Base-by-base conservation (phyloP, 2,329 filamentous ascomycete species). In the Cordyceps pruinosa region DNA sequence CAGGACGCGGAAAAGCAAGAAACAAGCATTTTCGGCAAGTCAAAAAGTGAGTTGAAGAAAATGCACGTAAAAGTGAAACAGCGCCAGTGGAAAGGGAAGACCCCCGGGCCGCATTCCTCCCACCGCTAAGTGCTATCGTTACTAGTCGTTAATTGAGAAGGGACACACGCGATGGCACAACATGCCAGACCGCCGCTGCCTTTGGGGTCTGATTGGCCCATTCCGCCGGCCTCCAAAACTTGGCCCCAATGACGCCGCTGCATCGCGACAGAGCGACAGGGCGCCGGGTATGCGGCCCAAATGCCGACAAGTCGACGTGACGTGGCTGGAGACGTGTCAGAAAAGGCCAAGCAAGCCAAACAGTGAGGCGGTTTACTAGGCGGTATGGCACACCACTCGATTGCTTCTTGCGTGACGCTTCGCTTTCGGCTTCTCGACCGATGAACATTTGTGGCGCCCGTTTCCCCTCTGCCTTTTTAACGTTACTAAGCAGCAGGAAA, bases 21-120 rank as follows among this genome's bases (percentile, higher is more conserved):
- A 32, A 55, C 52, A 55, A 23, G 42, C 52, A 54, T 46, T 28
- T 45, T n/a, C 51, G 39, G 51, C 28, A 37, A 28, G 39, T 45
- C 8, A 12, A 52, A 26, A 21, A 32, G 21, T 21, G 5, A 50
- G 4, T n/a, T 32, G 12, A 6, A 6, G 30, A 32, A 6, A 32
- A 21, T 41, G 19, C 37, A 21, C 21, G 19, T 4, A 41, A 53
- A 47, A 55, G 41, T 23, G 37, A 55, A 47, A 45, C n/a, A 52
- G 9, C 9, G 52, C n/a, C 44, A 28, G 12, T 44, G 52, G 44
- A 28, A 45, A 6, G 39, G 15, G 7, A 34, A 47, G 28, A 32
- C 19, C 9, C 13, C 2, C 52, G 44, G 44, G 52, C 52, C 52
- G 52, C 52, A 55, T 10, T 47, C n/a, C n/a, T 55, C 8, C 52